Conservation (phyloP, 2,329 filamentous ascomycete species). For the Ophiostoma sp. region DNA sequence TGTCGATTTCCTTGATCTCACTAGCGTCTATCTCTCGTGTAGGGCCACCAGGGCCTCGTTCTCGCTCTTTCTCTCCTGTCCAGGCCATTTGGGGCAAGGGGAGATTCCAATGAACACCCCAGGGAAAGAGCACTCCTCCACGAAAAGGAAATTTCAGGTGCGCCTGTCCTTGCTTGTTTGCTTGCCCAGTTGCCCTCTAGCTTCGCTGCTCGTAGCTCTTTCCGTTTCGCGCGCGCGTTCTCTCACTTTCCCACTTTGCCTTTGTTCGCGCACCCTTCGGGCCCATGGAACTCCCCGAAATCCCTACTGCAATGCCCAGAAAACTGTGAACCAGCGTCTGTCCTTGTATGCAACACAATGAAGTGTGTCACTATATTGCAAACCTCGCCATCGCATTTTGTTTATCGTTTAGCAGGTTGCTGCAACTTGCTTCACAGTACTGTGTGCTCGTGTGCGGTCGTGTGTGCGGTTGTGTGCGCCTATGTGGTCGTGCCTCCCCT, state of each 20-base stretch:
- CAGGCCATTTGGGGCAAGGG: not conserved
- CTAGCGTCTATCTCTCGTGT: slow-evolving; percentile 11
- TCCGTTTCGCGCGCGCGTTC: slow-evolving; percentile 4
- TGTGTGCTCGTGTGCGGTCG: not conserved
- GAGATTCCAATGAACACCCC: not conserved
- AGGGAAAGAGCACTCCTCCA: not conserved
- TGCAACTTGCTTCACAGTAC: not conserved
- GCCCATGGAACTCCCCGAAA: slow-evolving; percentile 19
- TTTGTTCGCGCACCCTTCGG: slow-evolving; percentile 3
- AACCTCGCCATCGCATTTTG: not conserved
- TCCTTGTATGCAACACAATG: not conserved
- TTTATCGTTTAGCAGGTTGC: not conserved
- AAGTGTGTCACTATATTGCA: not conserved
- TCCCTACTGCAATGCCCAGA: not conserved
- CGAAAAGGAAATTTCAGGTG: slow-evolving; percentile 15
- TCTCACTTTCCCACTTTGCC: not conserved
- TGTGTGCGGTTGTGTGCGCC: not conserved
- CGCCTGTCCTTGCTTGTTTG: slow-evolving; percentile 1
- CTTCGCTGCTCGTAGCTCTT: not conserved
- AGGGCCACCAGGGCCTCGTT: not conserved
- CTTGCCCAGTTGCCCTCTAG: not conserved
- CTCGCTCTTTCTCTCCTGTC: not conserved
- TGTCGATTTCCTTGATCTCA: slow-evolving; percentile 5
- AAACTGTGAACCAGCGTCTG: not conserved
- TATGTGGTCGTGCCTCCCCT: not conserved